Conservation (phyloP, 2,329 filamentous ascomycete species). For the Capronia epimyces region DNA sequence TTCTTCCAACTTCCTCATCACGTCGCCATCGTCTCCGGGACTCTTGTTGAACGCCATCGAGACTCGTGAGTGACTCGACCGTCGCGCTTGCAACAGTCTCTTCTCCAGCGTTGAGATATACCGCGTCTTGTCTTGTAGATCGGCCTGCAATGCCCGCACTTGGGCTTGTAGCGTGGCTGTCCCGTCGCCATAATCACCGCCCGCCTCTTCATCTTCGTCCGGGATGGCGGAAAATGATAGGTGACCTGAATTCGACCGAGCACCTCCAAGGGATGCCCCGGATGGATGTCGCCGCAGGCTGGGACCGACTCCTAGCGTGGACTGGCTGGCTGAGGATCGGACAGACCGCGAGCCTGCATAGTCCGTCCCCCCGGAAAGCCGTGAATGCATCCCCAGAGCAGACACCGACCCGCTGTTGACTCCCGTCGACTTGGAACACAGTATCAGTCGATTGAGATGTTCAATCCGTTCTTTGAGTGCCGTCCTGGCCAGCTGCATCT, state of each 20-base stretch:
- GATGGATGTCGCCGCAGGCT: constrained; percentile 61
- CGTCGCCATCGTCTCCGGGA: constrained; percentile 68
- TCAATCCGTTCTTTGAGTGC: constrained; percentile 96
- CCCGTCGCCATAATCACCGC: constrained; percentile 81
- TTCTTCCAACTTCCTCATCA: constrained; percentile 86
- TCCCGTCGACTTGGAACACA: constrained; percentile 91
- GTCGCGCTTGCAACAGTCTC: constrained; percentile 78
- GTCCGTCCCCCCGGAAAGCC: constrained; percentile 48
- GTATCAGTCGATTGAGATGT: constrained; percentile 87
- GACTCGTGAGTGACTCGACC: constrained; percentile 82
- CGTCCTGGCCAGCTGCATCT: constrained; percentile 95
- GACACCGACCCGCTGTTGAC: constrained; percentile 79
- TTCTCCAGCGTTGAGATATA: constrained; percentile 95
- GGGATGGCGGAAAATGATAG: constrained; percentile 34
- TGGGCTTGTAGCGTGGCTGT: constrained; percentile 77
- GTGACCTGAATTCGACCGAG: constrained; percentile 33
- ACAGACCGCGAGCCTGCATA: constrained; percentile 48
- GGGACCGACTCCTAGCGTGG: constrained; percentile 46
- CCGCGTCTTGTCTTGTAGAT: constrained; percentile 91
- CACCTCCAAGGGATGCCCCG: constrained; percentile 55
- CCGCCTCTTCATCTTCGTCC: constrained; percentile 58
- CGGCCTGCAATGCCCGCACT: constrained; percentile 86
- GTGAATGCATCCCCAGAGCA: constrained; percentile 58
- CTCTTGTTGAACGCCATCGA: constrained; percentile 68
- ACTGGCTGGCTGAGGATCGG: constrained; percentile 66